Evolutionary conservation across 306 rosid species (phyloP).

Genomic region (Rosa persica): DNA sequence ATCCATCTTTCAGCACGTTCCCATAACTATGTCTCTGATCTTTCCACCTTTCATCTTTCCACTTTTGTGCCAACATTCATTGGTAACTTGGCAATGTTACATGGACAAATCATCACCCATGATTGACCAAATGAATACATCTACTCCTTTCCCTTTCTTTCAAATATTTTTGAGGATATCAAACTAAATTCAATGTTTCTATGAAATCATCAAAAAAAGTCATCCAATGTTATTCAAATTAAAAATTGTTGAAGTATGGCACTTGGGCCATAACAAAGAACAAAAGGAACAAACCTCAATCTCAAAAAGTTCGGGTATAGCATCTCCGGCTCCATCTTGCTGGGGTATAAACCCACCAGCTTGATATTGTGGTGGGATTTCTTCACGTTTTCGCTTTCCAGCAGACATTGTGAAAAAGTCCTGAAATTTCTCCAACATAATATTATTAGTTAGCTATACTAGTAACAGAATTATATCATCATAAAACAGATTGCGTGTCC

Average conservation of each 20-base stretch:
- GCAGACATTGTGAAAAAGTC: constrained; percentile 64
- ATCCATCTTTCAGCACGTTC: not conserved
- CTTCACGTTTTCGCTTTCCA: constrained; percentile 96
- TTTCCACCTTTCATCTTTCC: not conserved
- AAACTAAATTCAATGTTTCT: not conserved
- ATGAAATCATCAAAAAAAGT: not conserved
- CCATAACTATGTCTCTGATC: not conserved
- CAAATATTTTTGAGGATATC: not conserved
- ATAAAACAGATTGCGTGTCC: constrained; percentile 19
- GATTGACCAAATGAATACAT: not conserved
- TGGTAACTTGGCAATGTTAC: not conserved
- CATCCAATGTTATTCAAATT: not conserved
- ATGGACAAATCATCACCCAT: not conserved
- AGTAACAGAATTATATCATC: constrained; percentile 8
- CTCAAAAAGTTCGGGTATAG: constrained; percentile 52
- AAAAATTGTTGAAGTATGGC: not conserved
- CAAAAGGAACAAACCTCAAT: constrained; percentile 56
- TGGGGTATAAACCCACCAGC: constrained; percentile 85
- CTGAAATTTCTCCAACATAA: constrained; percentile 45
- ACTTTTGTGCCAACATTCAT: not conserved
- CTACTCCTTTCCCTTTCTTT: not conserved
- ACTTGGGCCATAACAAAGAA: not conserved
- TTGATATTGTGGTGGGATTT: constrained; percentile 67
- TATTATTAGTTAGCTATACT: constrained; percentile 22
- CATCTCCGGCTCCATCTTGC: constrained; percentile 99